Conservation (phyloP, 768 basidiomycete genomes). For the Tephrocybe sp. region DNA sequence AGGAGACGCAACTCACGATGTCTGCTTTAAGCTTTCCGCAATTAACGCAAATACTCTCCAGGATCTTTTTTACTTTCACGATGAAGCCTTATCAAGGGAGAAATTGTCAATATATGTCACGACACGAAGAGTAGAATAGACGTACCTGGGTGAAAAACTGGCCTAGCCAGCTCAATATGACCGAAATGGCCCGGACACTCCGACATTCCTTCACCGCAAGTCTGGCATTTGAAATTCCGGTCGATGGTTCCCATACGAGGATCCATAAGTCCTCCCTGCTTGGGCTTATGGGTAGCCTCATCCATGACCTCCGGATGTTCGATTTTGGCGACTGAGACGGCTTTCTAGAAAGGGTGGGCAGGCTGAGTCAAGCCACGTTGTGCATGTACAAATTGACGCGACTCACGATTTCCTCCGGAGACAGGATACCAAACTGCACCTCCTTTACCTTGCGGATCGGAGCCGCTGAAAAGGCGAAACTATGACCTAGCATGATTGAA, state of each 20-base stretch:
- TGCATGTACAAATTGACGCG: conserved; percentile 13
- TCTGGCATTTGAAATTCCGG: conserved; percentile 98
- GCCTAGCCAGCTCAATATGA: conserved; percentile 94
- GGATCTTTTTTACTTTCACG: conserved; percentile 98
- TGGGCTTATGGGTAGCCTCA: conserved; percentile 86
- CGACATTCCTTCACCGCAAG: conserved; percentile 99
- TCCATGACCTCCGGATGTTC: conserved; percentile 99
- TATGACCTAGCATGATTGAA: conserved; percentile 76
- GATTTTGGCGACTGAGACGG: conserved; percentile 96
- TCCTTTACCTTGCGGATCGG: conserved; percentile 95
- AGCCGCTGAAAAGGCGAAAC: conserved; percentile 90
- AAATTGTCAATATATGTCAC: background rate
- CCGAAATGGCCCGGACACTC: conserved; percentile 99
- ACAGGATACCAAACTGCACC: conserved; percentile 98
- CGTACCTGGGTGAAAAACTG: conserved; percentile 96
- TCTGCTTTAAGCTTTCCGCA: conserved; percentile 98
- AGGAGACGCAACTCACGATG: conserved; percentile 83
- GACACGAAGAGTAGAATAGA: conserved; percentile 12
- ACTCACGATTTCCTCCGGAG: conserved; percentile 97
- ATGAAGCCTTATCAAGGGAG: conserved; percentile 72
- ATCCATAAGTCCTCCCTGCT: conserved; percentile 95
- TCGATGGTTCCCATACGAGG: conserved; percentile 98
- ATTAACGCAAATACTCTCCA: conserved; percentile 98
- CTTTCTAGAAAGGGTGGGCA: conserved; percentile 68
- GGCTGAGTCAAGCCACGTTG: conserved; percentile 11